Evolutionary conservation across 192 early-diverging fungal species (phyloP), one percentile per base, ranked within the genome.

Genomic region (Podila epicladia): DNA sequence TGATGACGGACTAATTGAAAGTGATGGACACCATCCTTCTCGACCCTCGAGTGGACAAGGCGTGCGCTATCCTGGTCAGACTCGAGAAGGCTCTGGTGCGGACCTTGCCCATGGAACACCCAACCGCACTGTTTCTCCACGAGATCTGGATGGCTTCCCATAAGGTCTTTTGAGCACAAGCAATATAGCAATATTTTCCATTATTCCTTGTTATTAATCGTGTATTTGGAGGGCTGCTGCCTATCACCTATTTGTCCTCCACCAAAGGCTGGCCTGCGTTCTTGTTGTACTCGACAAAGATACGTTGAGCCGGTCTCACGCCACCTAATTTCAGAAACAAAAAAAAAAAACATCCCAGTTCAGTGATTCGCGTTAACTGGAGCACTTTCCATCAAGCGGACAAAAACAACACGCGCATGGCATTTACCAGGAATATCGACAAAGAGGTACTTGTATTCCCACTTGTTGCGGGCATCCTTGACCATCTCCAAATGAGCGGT

Each of bases 381-480:
- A 1, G 28, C 50, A 61, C 32, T 9, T 28, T 45, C 19, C 11
- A 22, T n/a, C 17, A n/a, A 26, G n/a, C 13, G n/a, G 62, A 45
- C 22, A 41, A 22, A 64, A 41, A 35, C 20, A 24, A n/a, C 20
- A 64, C n/a, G 19, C 13, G n/a, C 17, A 65, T 9, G 15, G 19
- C 17, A 7, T 31, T 41, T 80, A 84, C 87, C 87, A 60, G 87
- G 87, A 41, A 88, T 86, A 64, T 88, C 87, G 3, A 86, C 87
- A 79, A 82, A 83, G 32, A 88, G 75, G 58, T 85, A 80, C 51
- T 83, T 83, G 71, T 85, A 88, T 22, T 85, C 75, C 87, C 87
- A 88, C 48, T 88, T 85, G 50, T 71, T 72, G 55, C 65, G 69
- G 29, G 61, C 64, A 64, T 79, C 86, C 70, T 89, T 89, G 51